Percentiles rank a stretch among this genome's conserved stretches.
phyloP scores from a whole-genome alignment of 73 alveolate genomes.

The Blepharisma stoltei region DNA sequence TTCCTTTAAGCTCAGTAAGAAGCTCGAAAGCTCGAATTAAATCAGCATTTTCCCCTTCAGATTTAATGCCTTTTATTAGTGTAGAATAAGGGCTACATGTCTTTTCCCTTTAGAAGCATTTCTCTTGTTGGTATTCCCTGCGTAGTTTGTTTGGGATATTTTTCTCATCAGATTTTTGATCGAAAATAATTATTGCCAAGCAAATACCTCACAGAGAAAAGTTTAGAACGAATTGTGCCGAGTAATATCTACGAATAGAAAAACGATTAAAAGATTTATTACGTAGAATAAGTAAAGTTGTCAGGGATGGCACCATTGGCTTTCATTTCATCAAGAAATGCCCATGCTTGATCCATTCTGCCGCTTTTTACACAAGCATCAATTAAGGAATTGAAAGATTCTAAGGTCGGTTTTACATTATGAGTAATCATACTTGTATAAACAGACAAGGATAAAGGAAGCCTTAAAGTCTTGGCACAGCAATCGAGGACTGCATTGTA shows the following conservation, averaged over 20 bases:
- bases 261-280: too few species aligned
- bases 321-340: constrained; percentile 66
- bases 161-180: too few species aligned
- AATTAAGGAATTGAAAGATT: constrained; percentile 78
- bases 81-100: constrained; percentile 88
- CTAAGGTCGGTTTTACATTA: not conserved
- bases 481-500: too few species aligned
- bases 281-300: constrained; percentile 87
- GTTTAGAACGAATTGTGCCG: too few species aligned
- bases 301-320: constrained; percentile 57
- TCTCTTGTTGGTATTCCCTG: too few species aligned
- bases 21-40: not conserved
- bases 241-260: too few species aligned
- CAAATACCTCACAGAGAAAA: too few species aligned
- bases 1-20: not conserved
- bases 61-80: constrained; percentile 65
- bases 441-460: too few species aligned
- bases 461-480: too few species aligned
- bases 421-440: not conserved
- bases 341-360: constrained; percentile 72
- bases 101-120: too few species aligned
- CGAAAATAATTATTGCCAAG: too few species aligned
- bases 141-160: too few species aligned
- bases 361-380: constrained; percentile 79
- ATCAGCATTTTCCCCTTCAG: constrained; percentile 20